Evolutionary conservation across 2,329 filamentous ascomycete genomes (phyloP).

Genomic region (Penicillium sp.): DNA sequence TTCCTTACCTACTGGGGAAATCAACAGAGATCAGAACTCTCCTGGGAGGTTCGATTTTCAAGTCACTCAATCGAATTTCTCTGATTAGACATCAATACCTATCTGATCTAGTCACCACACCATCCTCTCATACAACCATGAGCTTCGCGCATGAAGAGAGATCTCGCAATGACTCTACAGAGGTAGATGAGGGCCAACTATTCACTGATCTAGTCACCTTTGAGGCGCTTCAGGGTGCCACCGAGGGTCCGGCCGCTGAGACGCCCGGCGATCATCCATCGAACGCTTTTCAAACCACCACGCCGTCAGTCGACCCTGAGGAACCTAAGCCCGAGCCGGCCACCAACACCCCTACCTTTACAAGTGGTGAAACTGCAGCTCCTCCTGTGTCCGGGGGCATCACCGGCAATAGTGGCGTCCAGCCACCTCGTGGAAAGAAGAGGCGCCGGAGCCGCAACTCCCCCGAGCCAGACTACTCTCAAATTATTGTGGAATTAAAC

Average conservation of each 20-base stretch:
- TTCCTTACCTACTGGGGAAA: not conserved
- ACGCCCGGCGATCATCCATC: not conserved
- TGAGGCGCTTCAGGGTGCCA: not conserved
- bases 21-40: not conserved
- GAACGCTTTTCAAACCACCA: not conserved
- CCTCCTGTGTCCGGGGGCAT: not conserved
- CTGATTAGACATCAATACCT: not conserved
- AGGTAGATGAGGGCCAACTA: not conserved
- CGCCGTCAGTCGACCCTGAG: not conserved
- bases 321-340: not conserved
- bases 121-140: not conserved
- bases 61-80: not conserved
- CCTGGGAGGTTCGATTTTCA: not conserved
- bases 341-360: not conserved
- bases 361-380: not conserved
- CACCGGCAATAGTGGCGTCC: not conserved
- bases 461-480: conserved; percentile 7
- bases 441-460: conserved; percentile 6
- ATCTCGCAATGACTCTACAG: not conserved
- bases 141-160: too few relatives aligned
- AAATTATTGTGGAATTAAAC: not conserved
- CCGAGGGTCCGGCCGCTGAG: not conserved
- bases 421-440: not conserved
- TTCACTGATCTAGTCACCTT: not conserved
- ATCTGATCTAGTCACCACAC: not conserved